Percentiles rank a stretch among this genome's conserved stretches.
Evolutionary conservation across 75 land plant genomes (phyloP).

Genomic region (Picea glauca): DNA sequence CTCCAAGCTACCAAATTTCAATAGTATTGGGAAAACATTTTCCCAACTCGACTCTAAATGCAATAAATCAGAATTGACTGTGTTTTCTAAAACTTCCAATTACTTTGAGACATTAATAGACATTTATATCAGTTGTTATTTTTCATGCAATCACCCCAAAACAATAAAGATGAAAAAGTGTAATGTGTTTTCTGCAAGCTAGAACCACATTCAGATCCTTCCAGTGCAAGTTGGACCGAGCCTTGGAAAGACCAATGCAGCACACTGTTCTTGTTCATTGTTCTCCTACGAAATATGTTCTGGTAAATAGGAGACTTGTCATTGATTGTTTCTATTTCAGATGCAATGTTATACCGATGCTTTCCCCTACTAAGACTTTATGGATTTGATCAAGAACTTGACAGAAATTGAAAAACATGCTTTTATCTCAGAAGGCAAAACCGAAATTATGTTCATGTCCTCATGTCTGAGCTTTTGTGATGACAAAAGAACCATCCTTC

Average conservation of each 20-base stretch:
- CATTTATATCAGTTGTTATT: not conserved
- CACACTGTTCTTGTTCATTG: no score
- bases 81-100: not conserved
- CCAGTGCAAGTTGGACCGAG: not conserved
- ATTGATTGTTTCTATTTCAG: not conserved
- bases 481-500: not conserved
- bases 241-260: no score
- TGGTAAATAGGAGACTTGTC: no score
- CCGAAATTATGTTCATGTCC: not conserved
- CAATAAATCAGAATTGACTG: not conserved
- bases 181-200: not conserved
- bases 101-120: not conserved
- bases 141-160: not conserved
- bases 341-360: not conserved
- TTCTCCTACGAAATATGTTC: no score
- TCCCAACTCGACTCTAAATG: not conserved
- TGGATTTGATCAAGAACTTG: not conserved
- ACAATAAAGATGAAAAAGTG: not conserved
- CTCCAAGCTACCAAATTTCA: no score
- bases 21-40: not conserved
- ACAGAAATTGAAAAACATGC: not conserved
- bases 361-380: not conserved
- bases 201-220: not conserved
- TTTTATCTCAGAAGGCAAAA: not conserved
- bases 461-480: not conserved